phyloP scores from a whole-genome alignment of 2,329 filamentous ascomycete species.

The Aspergillus aculeatus region DNA sequence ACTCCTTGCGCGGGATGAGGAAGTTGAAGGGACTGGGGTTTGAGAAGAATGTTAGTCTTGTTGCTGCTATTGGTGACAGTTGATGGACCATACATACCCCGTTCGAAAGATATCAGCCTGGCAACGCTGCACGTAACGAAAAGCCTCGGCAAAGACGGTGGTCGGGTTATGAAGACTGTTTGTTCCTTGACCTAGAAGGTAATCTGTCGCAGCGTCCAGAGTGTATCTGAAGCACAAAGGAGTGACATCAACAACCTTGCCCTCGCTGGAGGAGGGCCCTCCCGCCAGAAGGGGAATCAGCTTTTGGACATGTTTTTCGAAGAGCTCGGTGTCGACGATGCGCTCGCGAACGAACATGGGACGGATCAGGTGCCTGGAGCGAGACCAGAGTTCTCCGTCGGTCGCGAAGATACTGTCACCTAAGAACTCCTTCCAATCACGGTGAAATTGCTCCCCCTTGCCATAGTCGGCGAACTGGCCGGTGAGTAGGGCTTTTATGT shows the following conservation, averaged over 20 bases:
- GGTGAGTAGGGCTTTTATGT: slow-evolving; percentile 87
- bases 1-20: slow-evolving; percentile 64
- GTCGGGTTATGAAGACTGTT: slow-evolving; percentile 60
- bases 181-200: slow-evolving; percentile 75
- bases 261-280: slow-evolving; percentile 28
- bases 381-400: slow-evolving; percentile 76
- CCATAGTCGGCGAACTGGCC: slow-evolving; percentile 84
- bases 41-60: background rate
- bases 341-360: slow-evolving; percentile 87
- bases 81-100: slow-evolving; percentile 50
- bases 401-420: slow-evolving; percentile 84
- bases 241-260: slow-evolving; percentile 63
- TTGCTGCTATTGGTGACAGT: background rate
- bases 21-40: slow-evolving; percentile 55
- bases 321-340: slow-evolving; percentile 76
- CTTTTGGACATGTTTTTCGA: slow-evolving; percentile 74
- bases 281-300: slow-evolving; percentile 67
- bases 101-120: slow-evolving; percentile 67
- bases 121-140: slow-evolving; percentile 73
- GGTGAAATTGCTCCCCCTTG: slow-evolving; percentile 71
- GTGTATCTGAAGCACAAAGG: slow-evolving; percentile 81
- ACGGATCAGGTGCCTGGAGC: slow-evolving; percentile 76
- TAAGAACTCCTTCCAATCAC: slow-evolving; percentile 74
- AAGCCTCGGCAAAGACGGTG: slow-evolving; percentile 75
- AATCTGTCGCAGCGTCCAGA: slow-evolving; percentile 81